A percentile compares a stretch with the other conserved stretches of the same genome.
Evolutionary conservation across 192 early-diverging fungal species (phyloP).

Genomic region (Podila horticola): DNA sequence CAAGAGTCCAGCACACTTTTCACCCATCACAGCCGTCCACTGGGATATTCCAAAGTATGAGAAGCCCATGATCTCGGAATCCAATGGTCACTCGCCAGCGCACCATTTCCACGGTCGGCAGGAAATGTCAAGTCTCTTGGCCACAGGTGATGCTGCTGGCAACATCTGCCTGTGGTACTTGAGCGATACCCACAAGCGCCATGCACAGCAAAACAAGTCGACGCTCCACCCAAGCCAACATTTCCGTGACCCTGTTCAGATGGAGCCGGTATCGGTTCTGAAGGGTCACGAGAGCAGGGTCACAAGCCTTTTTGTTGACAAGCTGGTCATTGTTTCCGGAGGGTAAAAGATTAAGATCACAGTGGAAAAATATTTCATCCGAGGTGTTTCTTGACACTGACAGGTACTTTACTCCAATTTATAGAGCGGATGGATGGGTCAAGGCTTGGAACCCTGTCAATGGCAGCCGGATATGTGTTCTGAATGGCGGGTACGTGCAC

Average conservation of each 20-base stretch:
- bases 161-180: slow-evolving; percentile 65
- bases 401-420: slow-evolving; percentile 4
- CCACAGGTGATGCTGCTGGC: slow-evolving; percentile 61
- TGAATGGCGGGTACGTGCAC: slow-evolving; percentile 45
- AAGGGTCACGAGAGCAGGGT: slow-evolving; percentile 25
- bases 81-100: not conserved
- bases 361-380: not conserved
- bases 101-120: not conserved
- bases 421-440: slow-evolving; percentile 65
- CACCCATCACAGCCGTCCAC: slow-evolving; percentile 32
- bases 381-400: too few species aligned
- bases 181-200: slow-evolving; percentile 39
- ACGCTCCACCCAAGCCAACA: slow-evolving; percentile 19
- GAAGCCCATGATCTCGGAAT: slow-evolving; percentile 37
- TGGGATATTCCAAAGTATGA: slow-evolving; percentile 42
- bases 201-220: not conserved
- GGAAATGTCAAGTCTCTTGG: slow-evolving; percentile 52
- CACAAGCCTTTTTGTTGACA: slow-evolving; percentile 41
- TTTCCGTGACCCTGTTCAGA: not conserved
- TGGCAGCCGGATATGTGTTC: slow-evolving; percentile 51
- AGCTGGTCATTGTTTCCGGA: slow-evolving; percentile 42
- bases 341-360: slow-evolving; percentile 9
- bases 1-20: slow-evolving; percentile 41
- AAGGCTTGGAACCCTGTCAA: slow-evolving; percentile 66
- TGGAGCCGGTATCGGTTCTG: slow-evolving; percentile 26